Evolutionary conservation across 352 stramenopile species (phyloP), one percentile per base, ranked within the genome.

Genomic region (Phytophthora citrophthora): DNA sequence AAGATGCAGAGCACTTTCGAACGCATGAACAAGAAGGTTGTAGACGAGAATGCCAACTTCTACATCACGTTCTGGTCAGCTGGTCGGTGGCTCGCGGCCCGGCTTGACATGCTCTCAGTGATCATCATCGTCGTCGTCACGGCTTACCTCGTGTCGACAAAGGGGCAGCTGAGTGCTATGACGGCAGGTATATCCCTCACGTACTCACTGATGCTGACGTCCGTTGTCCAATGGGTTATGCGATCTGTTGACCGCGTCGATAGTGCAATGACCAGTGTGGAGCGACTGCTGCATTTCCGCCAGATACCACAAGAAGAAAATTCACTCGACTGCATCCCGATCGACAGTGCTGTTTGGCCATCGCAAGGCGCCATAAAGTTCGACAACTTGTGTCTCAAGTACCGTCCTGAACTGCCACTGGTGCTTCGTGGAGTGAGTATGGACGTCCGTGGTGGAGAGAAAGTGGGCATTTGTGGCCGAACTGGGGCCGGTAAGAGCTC

Each of bases 21-120:
- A 18, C 18, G 20, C n/a, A 54, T 84, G 32, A 83, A 83, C 68
- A 76, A 74, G 57, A 61, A 43, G 12, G 61, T 64, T 16, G 73
- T 86, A 13, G 68, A 83, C 40, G 54, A 74, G 45, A 83, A 81
- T 52, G 49, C 71, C 5, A 73, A 61, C 46, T 72, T 68, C 43
- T 72, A 78, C 52, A 68, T 85, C 52, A 72, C 62, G n/a, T 80
- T 72, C 38, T 85, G 76, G 72, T 50, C 67, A 12, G 64, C 67
- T 9, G 67, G 72, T 63, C 97, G 96, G 49, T 99, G 96, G 96
- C 77, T 99, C 5, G 95, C 89, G 12, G 80, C 98, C 16, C 82
- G 97, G 6, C 80, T 99, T 23, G 93, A 89, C 61, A 74, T 64
- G 61, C 52, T 90, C 10, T 81, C 79, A 2, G 79, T 94, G 13